phyloP scores from a whole-genome alignment of 306 rosid genomes.

The Elaeagnus macrophylla region DNA sequence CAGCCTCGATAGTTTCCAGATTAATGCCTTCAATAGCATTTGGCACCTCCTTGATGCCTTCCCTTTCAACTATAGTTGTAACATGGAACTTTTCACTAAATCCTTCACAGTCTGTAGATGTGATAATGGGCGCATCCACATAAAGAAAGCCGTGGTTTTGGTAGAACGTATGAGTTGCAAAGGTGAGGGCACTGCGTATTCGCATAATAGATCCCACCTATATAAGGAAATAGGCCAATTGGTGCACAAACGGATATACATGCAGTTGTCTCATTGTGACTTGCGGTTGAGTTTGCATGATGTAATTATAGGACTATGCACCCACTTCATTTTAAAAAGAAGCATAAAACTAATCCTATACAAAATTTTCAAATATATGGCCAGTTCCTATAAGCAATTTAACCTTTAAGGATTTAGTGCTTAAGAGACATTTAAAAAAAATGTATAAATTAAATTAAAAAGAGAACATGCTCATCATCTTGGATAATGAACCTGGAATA shows the following conservation, averaged over 20 bases:
- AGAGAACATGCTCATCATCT: background rate
- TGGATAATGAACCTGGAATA: background rate
- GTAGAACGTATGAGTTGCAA: conserved; percentile 66
- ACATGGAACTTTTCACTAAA: conserved; percentile 47
- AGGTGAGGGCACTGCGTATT: conserved; percentile 57
- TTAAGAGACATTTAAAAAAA: background rate
- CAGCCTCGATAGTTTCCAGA: conserved; percentile 54
- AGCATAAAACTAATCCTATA: too few species aligned
- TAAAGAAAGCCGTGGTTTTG: conserved; percentile 56
- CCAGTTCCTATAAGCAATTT: too few species aligned
- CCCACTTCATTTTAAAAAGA: too few species aligned
- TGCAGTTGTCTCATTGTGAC: too few species aligned
- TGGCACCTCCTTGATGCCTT: conserved; percentile 28
- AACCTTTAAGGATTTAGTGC: too few species aligned
- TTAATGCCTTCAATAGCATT: conserved; percentile 34
- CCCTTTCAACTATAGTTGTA: conserved; percentile 28
- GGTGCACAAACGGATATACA: too few species aligned
- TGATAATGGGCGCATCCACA: conserved; percentile 64
- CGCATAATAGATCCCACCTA: conserved; percentile 85
- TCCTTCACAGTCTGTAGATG: conserved; percentile 58
- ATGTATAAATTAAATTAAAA: background rate
- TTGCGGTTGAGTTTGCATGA: too few species aligned
- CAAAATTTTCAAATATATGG: too few species aligned
- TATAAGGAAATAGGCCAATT: background rate
- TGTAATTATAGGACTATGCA: too few species aligned